Base-by-base conservation (phyloP, 139 green algal species). In the Choricystis sp. region DNA sequence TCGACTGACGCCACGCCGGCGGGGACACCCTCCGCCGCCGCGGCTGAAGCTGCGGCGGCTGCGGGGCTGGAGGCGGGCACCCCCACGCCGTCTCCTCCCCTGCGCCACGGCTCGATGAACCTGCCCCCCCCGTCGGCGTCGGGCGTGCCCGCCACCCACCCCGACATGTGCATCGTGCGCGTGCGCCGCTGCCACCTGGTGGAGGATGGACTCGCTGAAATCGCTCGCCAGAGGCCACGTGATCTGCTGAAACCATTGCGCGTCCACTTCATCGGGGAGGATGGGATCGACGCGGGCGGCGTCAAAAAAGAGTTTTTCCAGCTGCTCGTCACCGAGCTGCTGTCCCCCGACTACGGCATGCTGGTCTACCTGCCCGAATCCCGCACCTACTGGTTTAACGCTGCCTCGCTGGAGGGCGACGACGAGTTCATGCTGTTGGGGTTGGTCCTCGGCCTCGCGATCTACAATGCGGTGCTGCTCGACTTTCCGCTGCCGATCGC, bases 271-370 rank as follows among this genome's bases (percentile, higher is more conserved):
- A 96, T 96, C 55, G 86, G 86, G 2, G 89, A 96, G 80, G 89
- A 95, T 26, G 89, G 89, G 63, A 92, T 96, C 29, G 89, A 96
- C 61, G 86, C 84, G 22, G 88, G 88, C 20, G 84, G 84, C 48
- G 81, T 94, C 27, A 89, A 88, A 73, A 96, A 94, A 77, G 89
- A 96, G 79, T 96, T 96, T 65, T 95, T 96, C 78, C 82, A 91
- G 77, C 83, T 96, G 66, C 78, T 96, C 48, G 68, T 95, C 40
- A 78, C 81, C 2, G 77, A 92, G 78, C 77, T 96, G 71, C 80
- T 96, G 23, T 83, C 63, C 49, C 81, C 87, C 1, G 88, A 92
- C 69, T 92, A 90, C 70, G 89, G 89, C 67, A 85, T 96, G 75
- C 82, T 96, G 30, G 68, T 79, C 63, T 84, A 81, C 72, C 78